Base-by-base conservation (phyloP, 2,329 filamentous ascomycete genomes). In the Sclerotiophoma versabilis region DNA sequence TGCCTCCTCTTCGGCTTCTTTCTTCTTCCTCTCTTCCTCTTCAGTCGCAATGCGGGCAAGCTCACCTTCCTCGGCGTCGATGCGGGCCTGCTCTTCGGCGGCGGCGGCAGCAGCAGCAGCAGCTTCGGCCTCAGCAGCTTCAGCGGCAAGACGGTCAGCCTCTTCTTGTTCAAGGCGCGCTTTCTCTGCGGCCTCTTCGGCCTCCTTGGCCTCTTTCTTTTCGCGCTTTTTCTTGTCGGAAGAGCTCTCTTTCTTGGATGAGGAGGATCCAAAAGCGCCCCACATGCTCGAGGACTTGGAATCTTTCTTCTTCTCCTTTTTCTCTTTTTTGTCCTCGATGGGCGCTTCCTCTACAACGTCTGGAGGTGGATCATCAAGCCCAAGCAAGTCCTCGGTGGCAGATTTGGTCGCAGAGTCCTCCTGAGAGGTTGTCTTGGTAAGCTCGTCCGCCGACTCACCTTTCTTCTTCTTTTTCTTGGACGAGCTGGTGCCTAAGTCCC, bases 141-240 rank as follows among this genome's bases (percentile, higher is more conserved):
- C 72, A 63, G 79, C 78, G 25, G 75, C 76, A 26, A 58, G n/a
- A 19, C 62, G 62, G 23, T 65, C 66, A 10, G 62, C 59, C 39
- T 69, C 66, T 66, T 78, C 79, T 60, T 80, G 75, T 41, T 71
- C 69, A 19, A 61, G 39, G 36, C 65, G 66, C 37, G 68, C 68
- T 22, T 66, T 63, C 48, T 69, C 68, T 26, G 58, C 65, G 48
- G 60, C 50, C 42, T 70, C 62, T 19, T 68, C 69, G 12, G 60
- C 55, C 43, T 66, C 66, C 49, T 68, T 66, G 15, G 70, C 70
- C 59, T 75, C 73, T 19, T 64, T 80, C 74, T 64, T 65, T 38
- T 73, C 69, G 4, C 70, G 64, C 19, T 65, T 66, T 33, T 49
- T 59, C 44, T 64, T 69, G 57, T 77, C 66, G 60, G 71, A 71